Conservation (phyloP, 768 basidiomycete genomes). For the Plicaturopsis crispa region DNA sequence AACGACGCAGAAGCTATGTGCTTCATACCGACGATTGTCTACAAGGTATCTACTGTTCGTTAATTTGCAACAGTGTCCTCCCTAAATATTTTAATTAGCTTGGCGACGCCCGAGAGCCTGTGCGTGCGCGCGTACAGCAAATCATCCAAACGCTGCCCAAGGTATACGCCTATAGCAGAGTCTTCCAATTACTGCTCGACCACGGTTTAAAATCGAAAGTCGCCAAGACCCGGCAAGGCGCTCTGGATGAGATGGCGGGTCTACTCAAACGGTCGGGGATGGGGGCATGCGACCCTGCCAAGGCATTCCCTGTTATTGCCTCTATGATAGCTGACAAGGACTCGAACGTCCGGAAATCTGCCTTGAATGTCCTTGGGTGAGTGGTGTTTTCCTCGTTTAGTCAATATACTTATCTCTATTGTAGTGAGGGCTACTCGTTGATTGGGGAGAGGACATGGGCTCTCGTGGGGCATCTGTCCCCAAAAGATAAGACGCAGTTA, state of each 20-base stretch:
- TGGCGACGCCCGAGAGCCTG: conserved; percentile 84
- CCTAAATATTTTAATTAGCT: conserved; percentile 44
- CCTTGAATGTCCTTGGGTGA: conserved; percentile 74
- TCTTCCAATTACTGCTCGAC: conserved; percentile 83
- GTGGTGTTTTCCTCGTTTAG: conserved; percentile 12
- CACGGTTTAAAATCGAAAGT: conserved; percentile 87
- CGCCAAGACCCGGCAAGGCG: conserved; percentile 84
- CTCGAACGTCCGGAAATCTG: conserved; percentile 80
- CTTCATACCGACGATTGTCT: conserved; percentile 83
- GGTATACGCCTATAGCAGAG: conserved; percentile 88
- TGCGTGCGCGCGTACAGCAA: conserved; percentile 71
- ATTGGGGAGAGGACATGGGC: conserved; percentile 85
- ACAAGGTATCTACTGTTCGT: conserved; percentile 54
- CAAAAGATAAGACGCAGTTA: conserved; percentile 88
- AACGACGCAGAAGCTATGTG: conserved; percentile 82
- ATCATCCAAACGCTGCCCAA: conserved; percentile 82
- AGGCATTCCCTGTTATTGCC: conserved; percentile 73
- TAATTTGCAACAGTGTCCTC: background rate
- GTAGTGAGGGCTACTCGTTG: conserved; percentile 73
- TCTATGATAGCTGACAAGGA: conserved; percentile 86
- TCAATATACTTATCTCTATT: conserved; percentile 9
- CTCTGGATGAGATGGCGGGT: conserved; percentile 72
- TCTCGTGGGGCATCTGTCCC: conserved; percentile 62
- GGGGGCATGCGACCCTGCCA: conserved; percentile 70
- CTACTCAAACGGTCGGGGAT: conserved; percentile 80